These are phyloP conservation scores for Aegilops tauschii DNA, from an alignment of 176 grass and related monocot genomes.

Conservation along the genomic window DNA sequence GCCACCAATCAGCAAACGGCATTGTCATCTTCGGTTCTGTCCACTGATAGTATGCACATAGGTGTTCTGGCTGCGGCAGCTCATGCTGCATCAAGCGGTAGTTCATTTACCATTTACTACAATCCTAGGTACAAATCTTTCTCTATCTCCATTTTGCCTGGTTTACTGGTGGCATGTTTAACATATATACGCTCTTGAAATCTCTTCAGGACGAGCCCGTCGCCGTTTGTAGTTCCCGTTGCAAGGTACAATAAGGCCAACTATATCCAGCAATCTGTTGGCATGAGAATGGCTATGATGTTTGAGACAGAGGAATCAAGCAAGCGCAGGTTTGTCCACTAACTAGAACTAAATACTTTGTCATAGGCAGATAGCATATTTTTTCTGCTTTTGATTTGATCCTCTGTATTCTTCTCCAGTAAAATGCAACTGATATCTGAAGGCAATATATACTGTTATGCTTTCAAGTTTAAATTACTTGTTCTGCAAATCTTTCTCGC, in stretches of 20 bases:
- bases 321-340: slow-evolving; percentile 71
- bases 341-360: background rate
- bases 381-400: too few relatives aligned
- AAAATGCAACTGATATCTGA: background rate
- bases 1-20: slow-evolving; percentile 56
- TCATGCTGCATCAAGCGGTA: slow-evolving; percentile 80
- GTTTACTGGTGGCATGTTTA: slow-evolving; percentile 19
- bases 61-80: slow-evolving; percentile 93
- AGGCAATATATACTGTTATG: background rate
- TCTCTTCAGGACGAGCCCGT: slow-evolving; percentile 76
- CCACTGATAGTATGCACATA: slow-evolving; percentile 97
- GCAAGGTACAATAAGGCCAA: slow-evolving; percentile 73
- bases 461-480: background rate
- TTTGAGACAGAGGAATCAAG: slow-evolving; percentile 97
- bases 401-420: too few relatives aligned
- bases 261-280: slow-evolving; percentile 76
- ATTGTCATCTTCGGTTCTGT: slow-evolving; percentile 84
- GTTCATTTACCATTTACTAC: slow-evolving; percentile 93
- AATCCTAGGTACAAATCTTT: slow-evolving; percentile 67
- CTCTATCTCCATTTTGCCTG: background rate
- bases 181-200: background rate
- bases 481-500: background rate
- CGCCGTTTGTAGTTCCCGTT: slow-evolving; percentile 82
- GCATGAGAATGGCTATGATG: slow-evolving; percentile 95
- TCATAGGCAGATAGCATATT: background rate